Conservation (phyloP, 306 rosid species). For the Crataegus laevigata region DNA sequence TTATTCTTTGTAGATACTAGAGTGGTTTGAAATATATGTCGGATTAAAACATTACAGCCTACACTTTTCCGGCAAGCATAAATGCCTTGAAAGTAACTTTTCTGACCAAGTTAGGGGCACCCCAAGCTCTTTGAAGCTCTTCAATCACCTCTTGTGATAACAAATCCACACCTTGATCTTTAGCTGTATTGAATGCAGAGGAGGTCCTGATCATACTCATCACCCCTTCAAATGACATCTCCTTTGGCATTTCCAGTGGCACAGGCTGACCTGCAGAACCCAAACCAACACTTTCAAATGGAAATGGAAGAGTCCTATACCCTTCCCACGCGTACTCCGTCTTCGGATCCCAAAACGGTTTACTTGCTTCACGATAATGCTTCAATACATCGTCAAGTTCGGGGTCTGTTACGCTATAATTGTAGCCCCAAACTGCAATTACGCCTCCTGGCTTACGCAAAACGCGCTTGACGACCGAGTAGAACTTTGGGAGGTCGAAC, state of each 20-base stretch:
- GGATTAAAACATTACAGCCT: no score
- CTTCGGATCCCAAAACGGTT: conserved; percentile 8
- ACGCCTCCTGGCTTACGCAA: conserved; percentile 20
- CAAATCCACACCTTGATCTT: conserved; percentile 25
- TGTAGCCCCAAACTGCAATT: conserved; percentile 23
- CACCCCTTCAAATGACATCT: conserved; percentile 5
- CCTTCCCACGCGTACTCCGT: not conserved
- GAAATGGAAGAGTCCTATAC: conserved; percentile 31
- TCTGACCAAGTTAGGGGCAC: conserved; percentile 3
- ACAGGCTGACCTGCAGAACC: conserved; percentile 26
- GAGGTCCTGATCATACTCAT: conserved; percentile 9
- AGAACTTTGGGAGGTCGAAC: conserved; percentile 24
- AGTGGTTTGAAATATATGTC: no score
- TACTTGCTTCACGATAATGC: not conserved
- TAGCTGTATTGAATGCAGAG: conserved; percentile 17
- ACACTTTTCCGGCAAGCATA: conserved; percentile 25
- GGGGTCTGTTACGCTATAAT: not conserved
- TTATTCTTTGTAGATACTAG: no score
- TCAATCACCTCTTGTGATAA: conserved; percentile 5
- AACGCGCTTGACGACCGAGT: conserved; percentile 5
- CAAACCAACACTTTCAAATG: conserved; percentile 28
- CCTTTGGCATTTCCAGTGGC: conserved; percentile 17
- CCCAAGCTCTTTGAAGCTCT: conserved; percentile 23
- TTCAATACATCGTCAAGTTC: conserved; percentile 1
- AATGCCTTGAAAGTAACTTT: conserved; percentile 12